Evolutionary conservation across 495 filamentous ascomycete genomes (phyloP), one percentile per base, ranked within the genome.

Genomic region (Penicillium cataractarum): DNA sequence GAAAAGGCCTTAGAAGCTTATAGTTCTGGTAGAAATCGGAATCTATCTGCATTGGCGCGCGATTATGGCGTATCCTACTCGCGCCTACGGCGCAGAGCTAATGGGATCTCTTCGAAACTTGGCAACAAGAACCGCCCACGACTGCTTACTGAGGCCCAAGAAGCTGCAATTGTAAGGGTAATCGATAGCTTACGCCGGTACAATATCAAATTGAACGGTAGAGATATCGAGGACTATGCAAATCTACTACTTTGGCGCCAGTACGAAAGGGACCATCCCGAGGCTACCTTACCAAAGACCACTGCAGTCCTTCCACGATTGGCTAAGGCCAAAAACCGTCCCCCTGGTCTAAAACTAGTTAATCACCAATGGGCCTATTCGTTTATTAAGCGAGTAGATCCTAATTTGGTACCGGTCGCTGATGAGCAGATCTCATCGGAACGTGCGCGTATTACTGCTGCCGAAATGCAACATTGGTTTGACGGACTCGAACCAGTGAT

Each of bases 121-220:
- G 53, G 33, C 33, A 56, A 42, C 21, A 33, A 56, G 15, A 39
- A 56, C 6, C 21, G 53, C 53, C 53, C 50, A 53, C 50, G 50
- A 29, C 50, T 53, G 15, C 53, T 56, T 56, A 42, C 32, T 3
- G 32, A 42, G 21, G 37, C 53, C 53, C 24, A 56, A 21, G 53
- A 56, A 21, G 2, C 6, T 15, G 53, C 53, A 15, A 56, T 56
- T 40, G 1, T 42, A 26, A 26, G 35, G 33, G 13, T 7, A 4
- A 56, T 56, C 27, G 21, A 56, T 27, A 24, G 6, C 9, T 3
- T 42, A 3, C 6, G 50, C 50, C 6, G 17, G 1, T 27, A 33
- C 3, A 40, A 42, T 26, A 56, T 56, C 4, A 56, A 39, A 29
- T 42, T 42, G 0, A 39, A 56, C 24, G 37, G 21, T 7, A 56